Evolutionary conservation across 345 rosid genomes (phyloP), one percentile per base, ranked within the genome.

Genomic region (Isatis tinctoria): DNA sequence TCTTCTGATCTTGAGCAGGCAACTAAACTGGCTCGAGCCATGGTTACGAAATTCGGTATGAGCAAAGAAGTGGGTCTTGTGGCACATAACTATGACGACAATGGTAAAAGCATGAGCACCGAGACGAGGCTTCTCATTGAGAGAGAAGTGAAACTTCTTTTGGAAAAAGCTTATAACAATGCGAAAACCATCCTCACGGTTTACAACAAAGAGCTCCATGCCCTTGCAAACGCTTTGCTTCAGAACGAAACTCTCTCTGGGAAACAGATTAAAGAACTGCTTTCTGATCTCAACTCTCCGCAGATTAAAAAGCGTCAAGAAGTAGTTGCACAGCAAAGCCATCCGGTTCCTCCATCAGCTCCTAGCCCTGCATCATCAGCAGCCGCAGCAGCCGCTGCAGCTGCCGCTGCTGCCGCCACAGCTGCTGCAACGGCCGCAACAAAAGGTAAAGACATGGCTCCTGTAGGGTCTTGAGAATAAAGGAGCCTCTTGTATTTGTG

Each of bases 41-140:
- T 95, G 99, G 94, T 92, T 60, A 92, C 99, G 1, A 92, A 87
- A 60, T 90, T 82, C 16, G 98, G 97, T 28, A 88, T 93, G 98
- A 90, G 97, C 73, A 88, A 80, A 59, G 98, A 89, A 71, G 92
- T 92, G 27, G 99, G 98, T 60, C 82, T 89, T 18, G 98, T 87
- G 39, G 74, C 84, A 24, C 92, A 88, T 80, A 76, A 87, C 75
- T 95, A 92, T 20, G 85, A 90, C 41, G 96, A 91, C 73, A 77
- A 94, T 70, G 97, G 98, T n/a, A 89, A 78, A 82, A 95, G 97
- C 81, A 90, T 95, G 99, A 95, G 99, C 84, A 92, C 94, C 0
- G 98, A 90, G 78, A 92, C 98, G 9, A 87, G 97, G 81, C 94
- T 90, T 71, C 89, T 92, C 59, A 87, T 95, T 8, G 98, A 95